Percentiles rank a stretch among this genome's conserved stretches.
phyloP scores from a whole-genome alignment of 371 early-diverging fungal genomes.

The Mucor indicus region DNA sequence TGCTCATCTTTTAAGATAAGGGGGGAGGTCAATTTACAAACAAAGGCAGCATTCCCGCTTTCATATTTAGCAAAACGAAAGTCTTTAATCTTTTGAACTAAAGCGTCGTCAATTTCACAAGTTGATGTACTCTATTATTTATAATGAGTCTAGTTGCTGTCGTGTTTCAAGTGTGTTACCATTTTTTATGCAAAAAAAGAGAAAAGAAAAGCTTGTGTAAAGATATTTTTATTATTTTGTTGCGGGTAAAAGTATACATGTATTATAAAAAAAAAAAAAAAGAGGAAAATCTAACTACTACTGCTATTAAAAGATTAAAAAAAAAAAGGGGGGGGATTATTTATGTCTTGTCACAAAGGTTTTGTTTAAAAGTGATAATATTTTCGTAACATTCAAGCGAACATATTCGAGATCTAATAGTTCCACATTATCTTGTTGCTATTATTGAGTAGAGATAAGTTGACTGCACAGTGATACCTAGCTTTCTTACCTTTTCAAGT shows the following conservation, averaged over 20 bases:
- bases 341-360: constrained; percentile 49
- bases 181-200: too few relatives aligned
- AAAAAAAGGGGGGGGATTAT: too few relatives aligned
- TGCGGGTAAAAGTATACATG: too few relatives aligned
- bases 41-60: constrained; percentile 57
- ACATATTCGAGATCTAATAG: constrained; percentile 92
- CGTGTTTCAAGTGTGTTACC: neutral
- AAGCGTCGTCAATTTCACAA: constrained; percentile 55
- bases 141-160: neutral
- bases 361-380: constrained; percentile 37
- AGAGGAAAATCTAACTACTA: too few relatives aligned
- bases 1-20: neutral
- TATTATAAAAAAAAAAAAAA: too few relatives aligned
- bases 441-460: constrained; percentile 13
- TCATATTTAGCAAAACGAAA: constrained; percentile 61
- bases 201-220: too few relatives aligned
- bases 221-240: too few relatives aligned
- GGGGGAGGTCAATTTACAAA: constrained; percentile 37
- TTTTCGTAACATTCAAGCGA: constrained; percentile 66
- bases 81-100: constrained; percentile 54
- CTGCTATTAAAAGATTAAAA: too few relatives aligned
- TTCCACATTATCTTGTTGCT: constrained; percentile 90
- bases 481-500: constrained; percentile 80
- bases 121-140: constrained; percentile 28
- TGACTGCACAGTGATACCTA: too few relatives aligned